Percentiles rank a stretch among this genome's conserved stretches.
These are phyloP conservation scores for Skeletonema grethae DNA, from an alignment of 108 stramenopile species.

Conservation along the genomic window DNA sequence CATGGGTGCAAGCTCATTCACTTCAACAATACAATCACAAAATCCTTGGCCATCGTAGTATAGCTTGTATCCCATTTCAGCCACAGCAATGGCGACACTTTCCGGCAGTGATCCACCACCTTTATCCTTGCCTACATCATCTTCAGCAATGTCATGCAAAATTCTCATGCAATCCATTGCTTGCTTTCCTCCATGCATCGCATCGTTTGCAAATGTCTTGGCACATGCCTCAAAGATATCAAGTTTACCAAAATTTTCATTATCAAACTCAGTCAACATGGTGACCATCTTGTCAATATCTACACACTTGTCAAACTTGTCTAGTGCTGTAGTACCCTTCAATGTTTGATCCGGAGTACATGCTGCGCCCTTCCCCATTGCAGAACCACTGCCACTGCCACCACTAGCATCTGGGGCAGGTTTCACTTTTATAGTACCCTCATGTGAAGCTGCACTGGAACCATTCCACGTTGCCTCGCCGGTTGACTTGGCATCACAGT, in stretches of 20 bases:
- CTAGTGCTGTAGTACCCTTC: conserved; percentile 60
- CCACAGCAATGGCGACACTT: conserved; percentile 61
- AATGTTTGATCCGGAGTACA: conserved; percentile 71
- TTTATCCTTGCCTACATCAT: conserved; percentile 42
- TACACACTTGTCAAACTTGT: conserved; percentile 72
- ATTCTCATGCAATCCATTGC: conserved; percentile 88
- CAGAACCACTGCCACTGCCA: conserved; percentile 20
- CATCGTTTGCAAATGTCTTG: conserved; percentile 60
- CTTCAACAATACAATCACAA: conserved; percentile 75
- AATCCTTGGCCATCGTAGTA: conserved; percentile 75
- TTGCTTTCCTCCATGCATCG: conserved; percentile 68
- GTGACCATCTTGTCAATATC: conserved; percentile 61
- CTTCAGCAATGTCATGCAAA: conserved; percentile 62
- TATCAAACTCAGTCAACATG: conserved; percentile 84
- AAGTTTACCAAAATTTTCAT: conserved; percentile 86
- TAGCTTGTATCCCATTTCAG: conserved; percentile 63
- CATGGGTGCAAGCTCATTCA: conserved; percentile 65
- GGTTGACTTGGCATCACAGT: conserved; percentile 61
- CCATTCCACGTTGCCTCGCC: conserved; percentile 20
- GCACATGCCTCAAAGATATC: conserved; percentile 89
- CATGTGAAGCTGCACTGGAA: conserved; percentile 39
- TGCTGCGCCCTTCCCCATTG: conserved; percentile 30
- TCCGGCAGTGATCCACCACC: conserved; percentile 45
- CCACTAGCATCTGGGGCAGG: conserved; percentile 9
- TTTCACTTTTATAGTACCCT: conserved; percentile 34